phyloP scores from a whole-genome alignment of 768 basidiomycete genomes.

The Sarcodon aspratus region DNA sequence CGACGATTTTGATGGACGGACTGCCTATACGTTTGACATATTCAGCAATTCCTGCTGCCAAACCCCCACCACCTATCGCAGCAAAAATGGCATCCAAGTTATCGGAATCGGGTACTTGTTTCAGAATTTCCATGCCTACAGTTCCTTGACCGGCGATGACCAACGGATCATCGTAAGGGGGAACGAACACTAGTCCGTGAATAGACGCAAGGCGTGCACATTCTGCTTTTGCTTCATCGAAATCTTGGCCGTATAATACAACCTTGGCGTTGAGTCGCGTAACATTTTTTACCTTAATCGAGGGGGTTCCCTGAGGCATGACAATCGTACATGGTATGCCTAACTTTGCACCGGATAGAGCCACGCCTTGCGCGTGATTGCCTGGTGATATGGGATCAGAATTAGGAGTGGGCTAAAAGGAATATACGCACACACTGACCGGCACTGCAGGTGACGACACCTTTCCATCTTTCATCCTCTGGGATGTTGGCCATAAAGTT shows the following conservation, averaged over 20 bases:
- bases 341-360: conserved; percentile 81
- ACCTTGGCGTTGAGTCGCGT: conserved; percentile 93
- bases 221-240: conserved; percentile 93
- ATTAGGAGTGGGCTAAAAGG: neutral
- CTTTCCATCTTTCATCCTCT: conserved; percentile 91
- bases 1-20: conserved; percentile 71
- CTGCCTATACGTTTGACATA: conserved; percentile 90
- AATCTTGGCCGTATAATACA: conserved; percentile 83
- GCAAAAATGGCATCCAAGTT: conserved; percentile 78
- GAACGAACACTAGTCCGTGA: conserved; percentile 82
- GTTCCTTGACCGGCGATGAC: conserved; percentile 98
- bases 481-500: conserved; percentile 91
- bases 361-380: conserved; percentile 98
- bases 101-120: conserved; percentile 72
- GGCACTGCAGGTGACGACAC: conserved; percentile 95
- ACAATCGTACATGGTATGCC: conserved; percentile 96
- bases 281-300: conserved; percentile 94
- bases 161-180: conserved; percentile 94
- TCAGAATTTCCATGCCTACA: conserved; percentile 87
- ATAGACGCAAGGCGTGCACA: conserved; percentile 73
- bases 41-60: conserved; percentile 81
- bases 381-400: conserved; percentile 34
- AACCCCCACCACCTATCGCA: conserved; percentile 89
- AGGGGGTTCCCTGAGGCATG: conserved; percentile 91
- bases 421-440: conserved; percentile 61